phyloP scores from a whole-genome alignment of 208 protist species.

The Wallacemonas sp. region DNA sequence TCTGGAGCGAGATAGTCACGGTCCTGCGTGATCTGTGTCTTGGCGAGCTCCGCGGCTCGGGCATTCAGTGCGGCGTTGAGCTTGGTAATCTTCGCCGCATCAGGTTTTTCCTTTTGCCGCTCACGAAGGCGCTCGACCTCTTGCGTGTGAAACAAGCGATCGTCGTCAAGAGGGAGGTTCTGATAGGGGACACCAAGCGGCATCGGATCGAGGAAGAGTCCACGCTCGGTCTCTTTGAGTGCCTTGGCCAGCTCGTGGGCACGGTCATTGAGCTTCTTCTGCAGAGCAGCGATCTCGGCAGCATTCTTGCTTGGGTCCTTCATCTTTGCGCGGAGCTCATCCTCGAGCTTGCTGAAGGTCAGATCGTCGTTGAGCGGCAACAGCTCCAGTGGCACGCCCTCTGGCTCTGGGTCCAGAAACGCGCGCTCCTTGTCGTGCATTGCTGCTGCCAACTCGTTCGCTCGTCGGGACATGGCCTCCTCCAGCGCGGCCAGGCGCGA shows the following conservation, averaged over 20 bases:
- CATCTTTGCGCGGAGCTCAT: constrained; percentile 41
- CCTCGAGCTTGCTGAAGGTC: constrained; percentile 45
- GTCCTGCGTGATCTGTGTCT: constrained; percentile 29
- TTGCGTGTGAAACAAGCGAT: constrained; percentile 49
- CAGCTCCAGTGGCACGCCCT: constrained; percentile 54
- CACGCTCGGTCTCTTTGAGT: constrained; percentile 54
- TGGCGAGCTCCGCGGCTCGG: constrained; percentile 48
- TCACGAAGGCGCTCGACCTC: constrained; percentile 59
- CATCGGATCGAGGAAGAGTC: constrained; percentile 58
- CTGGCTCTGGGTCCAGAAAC: constrained; percentile 47
- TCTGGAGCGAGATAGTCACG: constrained; percentile 47
- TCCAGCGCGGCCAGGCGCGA: constrained; percentile 38
- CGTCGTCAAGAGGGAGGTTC: constrained; percentile 55
- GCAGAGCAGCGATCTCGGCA: constrained; percentile 9
- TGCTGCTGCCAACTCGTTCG: constrained; percentile 28
- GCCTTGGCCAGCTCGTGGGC: constrained; percentile 48
- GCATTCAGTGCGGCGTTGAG: constrained; percentile 52
- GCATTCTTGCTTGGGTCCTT: constrained; percentile 30
- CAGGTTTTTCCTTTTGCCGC: constrained; percentile 31
- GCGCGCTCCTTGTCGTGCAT: constrained; percentile 50
- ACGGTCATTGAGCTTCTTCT: constrained; percentile 39
- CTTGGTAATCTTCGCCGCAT: constrained; percentile 32
- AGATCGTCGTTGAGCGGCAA: constrained; percentile 56
- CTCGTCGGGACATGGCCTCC: constrained; percentile 34
- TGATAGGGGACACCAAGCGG: constrained; percentile 43